Evolutionary conservation across 306 rosid species (phyloP), one percentile per base, ranked within the genome.

Genomic region (Lathyrus aphaca): DNA sequence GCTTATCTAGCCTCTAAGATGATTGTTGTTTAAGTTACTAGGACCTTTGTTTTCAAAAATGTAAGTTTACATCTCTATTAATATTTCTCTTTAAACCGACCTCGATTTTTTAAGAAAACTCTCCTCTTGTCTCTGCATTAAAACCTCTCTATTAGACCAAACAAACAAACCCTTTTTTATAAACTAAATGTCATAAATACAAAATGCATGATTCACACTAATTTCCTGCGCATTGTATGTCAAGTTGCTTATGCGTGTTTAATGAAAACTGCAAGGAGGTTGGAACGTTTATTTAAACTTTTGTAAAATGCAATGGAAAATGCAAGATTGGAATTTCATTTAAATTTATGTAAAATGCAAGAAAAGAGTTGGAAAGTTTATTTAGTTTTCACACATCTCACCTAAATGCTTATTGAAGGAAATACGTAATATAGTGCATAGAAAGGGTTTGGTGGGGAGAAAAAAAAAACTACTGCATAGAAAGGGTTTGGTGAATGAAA

Each of bases 141-240:
- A 35, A 7, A 35, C 39, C 39, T 35, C 39, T 35, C 38, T 6
- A 32, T 32, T 45, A 45, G n/a, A 45, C 17, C 50, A 45, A 5
- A 45, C 50, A 14, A 1, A 45, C 15, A 5, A 7, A 5, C 6
- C 50, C 8, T 44, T 44, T 3, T 14, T 4, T 14, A 46, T 15
- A 18, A 15, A 15, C 10, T 46, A 46, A 8, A 46, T 46, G 21
- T 10, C 13, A 51, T n/a, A 4, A 51, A 53, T 53, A 29, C 30
- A 51, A 51, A 51, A 21, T 19, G 58, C 58, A 51, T 51, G 58
- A 51, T 19, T 51, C 27, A 51, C 29, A 19, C 58, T 10, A 51
- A 9, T 4, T 10, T 18, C 5, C n/a, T 54, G 59, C 1, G 0
- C 25, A 49, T 16, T 49, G 21, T 0, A 49, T 49, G 55, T 49